Percentiles rank a stretch among this genome's conserved stretches.
Evolutionary conservation across 202 grass and related monocot genomes (phyloP).

Genomic region (Saccharum hybrid): DNA sequence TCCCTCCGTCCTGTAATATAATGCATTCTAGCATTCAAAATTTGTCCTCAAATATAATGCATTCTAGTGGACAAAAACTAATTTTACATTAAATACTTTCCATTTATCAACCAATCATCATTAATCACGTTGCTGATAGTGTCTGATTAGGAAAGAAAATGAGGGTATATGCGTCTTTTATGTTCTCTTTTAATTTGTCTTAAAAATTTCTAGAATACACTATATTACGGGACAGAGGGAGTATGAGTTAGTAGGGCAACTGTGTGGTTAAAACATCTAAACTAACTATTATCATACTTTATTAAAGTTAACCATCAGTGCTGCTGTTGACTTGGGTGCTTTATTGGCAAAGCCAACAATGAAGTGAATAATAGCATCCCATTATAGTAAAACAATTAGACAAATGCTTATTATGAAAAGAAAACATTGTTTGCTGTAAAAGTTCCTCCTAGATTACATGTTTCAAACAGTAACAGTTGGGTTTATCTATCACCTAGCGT

Average conservation of each 20-base stretch:
- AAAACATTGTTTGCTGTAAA: not conserved
- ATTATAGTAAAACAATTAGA: not conserved
- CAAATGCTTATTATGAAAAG: not conserved
- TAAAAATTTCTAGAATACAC: too few species aligned
- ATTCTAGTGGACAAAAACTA: too few species aligned
- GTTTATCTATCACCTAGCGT: constrained; percentile 1
- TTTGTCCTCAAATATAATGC: too few species aligned
- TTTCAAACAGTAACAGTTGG: not conserved
- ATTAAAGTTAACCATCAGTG: not conserved
- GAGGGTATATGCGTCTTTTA: too few species aligned
- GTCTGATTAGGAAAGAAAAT: too few species aligned
- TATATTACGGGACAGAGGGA: too few species aligned
- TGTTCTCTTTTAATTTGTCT: too few species aligned
- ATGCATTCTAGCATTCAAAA: too few species aligned
- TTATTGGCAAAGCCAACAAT: constrained; percentile 28
- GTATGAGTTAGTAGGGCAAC: not conserved
- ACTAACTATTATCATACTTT: not conserved
- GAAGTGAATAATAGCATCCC: not conserved
- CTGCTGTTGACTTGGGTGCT: constrained; percentile 4
- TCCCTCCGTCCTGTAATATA: too few species aligned
- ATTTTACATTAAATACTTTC: too few species aligned
- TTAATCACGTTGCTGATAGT: too few species aligned
- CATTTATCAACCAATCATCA: too few species aligned
- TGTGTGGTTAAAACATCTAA: constrained; percentile 15
- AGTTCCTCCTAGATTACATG: not conserved